These are phyloP conservation scores for Mycena galericulata DNA, from an alignment of 768 basidiomycete genomes.

Conservation along the genomic window DNA sequence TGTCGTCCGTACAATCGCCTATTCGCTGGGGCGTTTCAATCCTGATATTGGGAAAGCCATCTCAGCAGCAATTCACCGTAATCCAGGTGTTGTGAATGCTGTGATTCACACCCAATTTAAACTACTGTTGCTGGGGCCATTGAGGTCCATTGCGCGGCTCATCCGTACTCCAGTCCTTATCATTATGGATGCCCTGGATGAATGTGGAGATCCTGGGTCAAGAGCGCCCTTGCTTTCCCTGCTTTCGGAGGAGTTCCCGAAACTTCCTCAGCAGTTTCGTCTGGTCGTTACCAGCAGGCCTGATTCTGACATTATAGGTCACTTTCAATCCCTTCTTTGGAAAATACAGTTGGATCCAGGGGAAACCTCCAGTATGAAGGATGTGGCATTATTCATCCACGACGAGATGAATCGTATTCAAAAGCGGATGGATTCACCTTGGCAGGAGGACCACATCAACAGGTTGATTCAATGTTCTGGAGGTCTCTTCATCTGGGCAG, in stretches of 20 bases:
- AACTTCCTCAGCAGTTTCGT: background rate
- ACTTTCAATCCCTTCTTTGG: background rate
- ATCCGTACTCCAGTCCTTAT: conserved; percentile 30
- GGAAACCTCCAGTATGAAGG: background rate
- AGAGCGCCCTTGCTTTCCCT: conserved; percentile 28
- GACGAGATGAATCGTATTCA: background rate
- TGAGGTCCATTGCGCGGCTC: background rate
- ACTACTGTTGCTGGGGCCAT: background rate
- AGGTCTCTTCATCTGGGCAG: background rate
- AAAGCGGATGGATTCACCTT: background rate
- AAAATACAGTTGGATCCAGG: background rate
- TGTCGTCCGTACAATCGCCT: conserved; percentile 25
- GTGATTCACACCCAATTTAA: background rate
- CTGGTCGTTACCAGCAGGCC: background rate
- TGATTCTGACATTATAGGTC: background rate
- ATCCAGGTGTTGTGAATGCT: background rate
- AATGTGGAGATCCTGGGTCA: conserved; percentile 30
- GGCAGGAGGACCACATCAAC: background rate
- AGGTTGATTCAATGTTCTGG: background rate
- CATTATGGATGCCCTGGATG: conserved; percentile 41
- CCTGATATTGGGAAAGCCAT: background rate
- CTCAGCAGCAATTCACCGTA: background rate
- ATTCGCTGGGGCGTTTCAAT: conserved; percentile 15
- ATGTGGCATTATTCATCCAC: background rate
- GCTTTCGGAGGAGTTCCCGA: background rate